These are phyloP conservation scores for Dimargaris verticillata DNA, from an alignment of 192 early-diverging fungal species.

Conservation along the genomic window DNA sequence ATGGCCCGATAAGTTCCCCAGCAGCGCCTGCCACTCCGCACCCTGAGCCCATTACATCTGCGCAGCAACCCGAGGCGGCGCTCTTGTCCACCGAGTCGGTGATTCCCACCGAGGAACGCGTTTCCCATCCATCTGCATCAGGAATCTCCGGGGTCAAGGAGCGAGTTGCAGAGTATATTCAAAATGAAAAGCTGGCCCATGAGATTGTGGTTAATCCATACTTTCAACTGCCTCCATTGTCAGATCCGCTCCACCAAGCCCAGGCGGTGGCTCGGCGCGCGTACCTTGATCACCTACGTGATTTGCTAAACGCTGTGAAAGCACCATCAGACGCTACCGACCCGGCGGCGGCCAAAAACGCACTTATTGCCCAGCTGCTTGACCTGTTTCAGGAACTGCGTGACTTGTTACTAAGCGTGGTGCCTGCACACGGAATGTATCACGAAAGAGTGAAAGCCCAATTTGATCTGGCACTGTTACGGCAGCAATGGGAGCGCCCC, in stretches of 20 bases:
- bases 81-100: not conserved
- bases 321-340: not conserved
- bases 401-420: constrained; percentile 49
- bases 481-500: constrained; percentile 38
- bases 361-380: not conserved
- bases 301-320: not conserved
- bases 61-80: not conserved
- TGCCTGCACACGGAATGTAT: constrained; percentile 33
- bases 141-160: not conserved
- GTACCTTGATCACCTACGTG: constrained; percentile 38
- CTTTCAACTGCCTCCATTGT: constrained; percentile 35
- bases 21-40: not conserved
- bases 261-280: constrained; percentile 43
- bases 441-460: constrained; percentile 38
- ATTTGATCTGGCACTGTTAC: constrained; percentile 49
- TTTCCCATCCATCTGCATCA: not conserved
- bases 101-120: not conserved
- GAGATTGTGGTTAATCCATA: constrained; percentile 61
- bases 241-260: constrained; percentile 36
- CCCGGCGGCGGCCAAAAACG: not conserved
- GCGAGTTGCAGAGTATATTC: constrained; percentile 12
- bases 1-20: constrained; percentile 6
- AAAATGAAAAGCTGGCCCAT: constrained; percentile 56
- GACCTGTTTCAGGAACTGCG: constrained; percentile 10
- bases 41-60: not conserved